Conservation (phyloP, 139 green algal genomes). For the Volvox africanus region DNA sequence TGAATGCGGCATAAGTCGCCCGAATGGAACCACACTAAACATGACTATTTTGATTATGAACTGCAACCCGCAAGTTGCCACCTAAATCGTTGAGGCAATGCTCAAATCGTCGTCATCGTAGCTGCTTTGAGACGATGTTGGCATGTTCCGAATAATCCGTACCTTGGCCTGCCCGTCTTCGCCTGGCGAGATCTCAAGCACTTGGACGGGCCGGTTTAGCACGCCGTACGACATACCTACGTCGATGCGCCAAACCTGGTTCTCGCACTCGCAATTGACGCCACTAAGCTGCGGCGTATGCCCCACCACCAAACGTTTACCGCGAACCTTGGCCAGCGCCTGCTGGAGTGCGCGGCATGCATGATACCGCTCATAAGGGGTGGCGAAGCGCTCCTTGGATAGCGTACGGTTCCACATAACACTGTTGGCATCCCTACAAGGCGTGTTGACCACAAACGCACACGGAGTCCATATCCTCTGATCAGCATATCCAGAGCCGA, state of each 20-base stretch:
- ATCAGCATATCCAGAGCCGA: too few relatives aligned
- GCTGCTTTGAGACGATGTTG: neutral
- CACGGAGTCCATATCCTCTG: too few relatives aligned
- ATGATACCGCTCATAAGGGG: constrained; percentile 73
- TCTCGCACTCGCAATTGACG: constrained; percentile 88
- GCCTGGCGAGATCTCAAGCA: constrained; percentile 60
- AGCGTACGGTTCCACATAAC: constrained; percentile 94
- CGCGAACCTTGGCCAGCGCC: constrained; percentile 72
- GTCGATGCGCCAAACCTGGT: constrained; percentile 91
- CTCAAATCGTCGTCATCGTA: neutral
- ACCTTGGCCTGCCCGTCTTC: neutral
- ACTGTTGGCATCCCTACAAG: constrained; percentile 72
- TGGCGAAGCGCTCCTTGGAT: constrained; percentile 71
- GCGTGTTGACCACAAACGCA: too few relatives aligned
- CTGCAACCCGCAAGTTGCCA: neutral
- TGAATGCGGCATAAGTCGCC: too few relatives aligned
- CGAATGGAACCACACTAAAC: too few relatives aligned
- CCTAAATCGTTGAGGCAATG: neutral
- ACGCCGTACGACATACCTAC: constrained; percentile 92
- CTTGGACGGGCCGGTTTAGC: constrained; percentile 77
- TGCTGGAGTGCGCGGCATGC: constrained; percentile 72
- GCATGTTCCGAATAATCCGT: constrained; percentile 11
- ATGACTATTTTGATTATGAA: too few relatives aligned
- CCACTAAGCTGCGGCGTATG: constrained; percentile 93
- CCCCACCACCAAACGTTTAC: constrained; percentile 88